Base-by-base conservation (phyloP, 805 yeast species). In the Myxozyma lipomycoides region DNA sequence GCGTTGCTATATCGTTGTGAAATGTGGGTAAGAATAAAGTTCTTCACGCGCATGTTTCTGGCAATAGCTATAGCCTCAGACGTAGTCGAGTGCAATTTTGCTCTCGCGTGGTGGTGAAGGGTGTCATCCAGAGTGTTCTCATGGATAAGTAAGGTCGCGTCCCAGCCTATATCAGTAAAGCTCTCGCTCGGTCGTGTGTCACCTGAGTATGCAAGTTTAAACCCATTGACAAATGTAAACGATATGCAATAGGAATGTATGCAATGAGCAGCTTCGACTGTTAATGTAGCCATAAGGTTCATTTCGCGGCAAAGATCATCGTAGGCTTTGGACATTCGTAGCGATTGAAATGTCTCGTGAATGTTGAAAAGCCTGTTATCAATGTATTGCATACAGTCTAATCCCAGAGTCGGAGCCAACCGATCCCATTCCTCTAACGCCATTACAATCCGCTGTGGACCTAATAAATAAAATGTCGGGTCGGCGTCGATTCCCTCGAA, bases 91-190 rank as follows among this genome's bases (percentile, higher is more conserved):
- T 93, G 99, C 53, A 80, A 78, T 65, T 93, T 93, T 30, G 77
- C 74, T 24, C 78, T 67, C 0, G 98, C 98, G 65, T 89, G 97
- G 47, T 78, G 81, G 4, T 74, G 70, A 42, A 88, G 72, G 28
- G 78, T 86, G 65, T 88, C 86, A 50, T 87, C 96, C 55, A 93
- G 76, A 0, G 98, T 87, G 0, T 97, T 90, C 66, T 93, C 99
- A 67, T 93, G 99, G 43, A 93, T 82, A 51, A 93, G 73, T 43
- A 93, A 66, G 63, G 88, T 91, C 24, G 87, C 78, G 10, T 72
- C 66, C 19, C 63, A 52, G 1, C 96, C 98, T 46, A 86, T 77
- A 2, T 70, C 73, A 0, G 84, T 78, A 67, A 89, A 89, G 39
- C 62, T 65, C 43, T 65, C 69, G 56, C 81, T 82, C 0, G 98